Conservation (phyloP, 2,329 filamentous ascomycete genomes). For the Phialemonium atrogriseum region DNA sequence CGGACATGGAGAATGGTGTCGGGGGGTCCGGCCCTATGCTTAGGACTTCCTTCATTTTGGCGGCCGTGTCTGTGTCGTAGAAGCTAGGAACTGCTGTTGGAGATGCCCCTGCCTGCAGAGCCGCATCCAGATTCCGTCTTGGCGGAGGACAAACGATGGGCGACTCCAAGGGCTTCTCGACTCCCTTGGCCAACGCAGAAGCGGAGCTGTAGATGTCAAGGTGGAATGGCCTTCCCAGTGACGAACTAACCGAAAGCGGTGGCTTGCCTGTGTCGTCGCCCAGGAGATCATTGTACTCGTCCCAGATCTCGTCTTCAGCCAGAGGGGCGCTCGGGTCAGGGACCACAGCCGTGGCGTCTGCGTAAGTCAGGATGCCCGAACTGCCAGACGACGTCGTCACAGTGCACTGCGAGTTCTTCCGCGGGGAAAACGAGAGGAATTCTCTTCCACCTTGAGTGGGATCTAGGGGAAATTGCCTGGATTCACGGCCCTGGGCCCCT, state of each 20-base stretch:
- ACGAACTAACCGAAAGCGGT: conserved; percentile 46
- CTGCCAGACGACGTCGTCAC: conserved; percentile 54
- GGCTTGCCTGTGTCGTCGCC: conserved; percentile 47
- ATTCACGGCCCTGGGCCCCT: conserved; percentile 20
- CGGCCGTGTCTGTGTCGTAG: conserved; percentile 46
- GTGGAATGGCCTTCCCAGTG: conserved; percentile 47
- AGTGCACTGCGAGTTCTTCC: conserved; percentile 61
- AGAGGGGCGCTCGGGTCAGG: conserved; percentile 54
- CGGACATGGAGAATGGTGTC: conserved; percentile 33
- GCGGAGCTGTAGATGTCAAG: conserved; percentile 39
- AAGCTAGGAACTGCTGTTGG: conserved; percentile 44
- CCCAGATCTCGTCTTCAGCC: conserved; percentile 84
- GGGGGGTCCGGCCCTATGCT: conserved; percentile 30
- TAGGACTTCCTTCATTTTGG: conserved; percentile 42
- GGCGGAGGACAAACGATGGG: conserved; percentile 32
- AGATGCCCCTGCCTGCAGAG: conserved; percentile 20
- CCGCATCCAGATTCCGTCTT: conserved; percentile 22
- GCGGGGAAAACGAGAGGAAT: conserved; percentile 66
- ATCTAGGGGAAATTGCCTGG: conserved; percentile 21
- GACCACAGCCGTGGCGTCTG: conserved; percentile 57
- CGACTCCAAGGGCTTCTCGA: conserved; percentile 34
- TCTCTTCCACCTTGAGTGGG: conserved; percentile 36
- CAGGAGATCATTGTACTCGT: conserved; percentile 85
- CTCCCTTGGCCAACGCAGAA: conserved; percentile 19
- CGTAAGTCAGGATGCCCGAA: conserved; percentile 52